Base-by-base conservation (phyloP, 164 flowering plant species). In the Warburgia ugandensis region DNA sequence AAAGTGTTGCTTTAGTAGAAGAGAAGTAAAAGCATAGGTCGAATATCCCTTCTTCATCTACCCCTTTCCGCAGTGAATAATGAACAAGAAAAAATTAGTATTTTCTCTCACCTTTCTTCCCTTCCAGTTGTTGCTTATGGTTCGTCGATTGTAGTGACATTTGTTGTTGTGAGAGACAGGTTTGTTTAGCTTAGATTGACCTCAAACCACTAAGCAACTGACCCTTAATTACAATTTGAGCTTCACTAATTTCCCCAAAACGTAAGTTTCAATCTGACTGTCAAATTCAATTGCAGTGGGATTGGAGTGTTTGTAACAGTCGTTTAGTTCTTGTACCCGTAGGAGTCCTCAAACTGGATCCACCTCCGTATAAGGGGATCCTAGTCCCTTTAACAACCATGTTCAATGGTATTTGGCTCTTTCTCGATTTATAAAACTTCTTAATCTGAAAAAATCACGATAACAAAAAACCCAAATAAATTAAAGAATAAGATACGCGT, bases 341-440 rank as follows among this genome's bases (percentile, higher is more conserved):
- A 1, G 87, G 57, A 11, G 68, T 81, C 72, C 83, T 78, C 74
- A 84, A 61, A 23, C 64, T 48, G 4, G 83, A 75, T 13, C 90
- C 92, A 51, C 87, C 71, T 40, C 98, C 98, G 20, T 91, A 87
- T 37, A 91, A 42, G 0, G 98, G 96, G 29, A 87, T 71, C 67
- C 58, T 81, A 50, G 71, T 69, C 7, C 98, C 92, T 27, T 53
- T 60, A 21, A 85, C 65, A 2, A 62, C 51, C 6, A 80, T 75
- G 1, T 53, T 47, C 16, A 91, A 43, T 6, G 68, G 31, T 66
- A 80, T 81, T 37, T 74, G 80, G 52, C 78, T 78, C 74, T 83
- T 83, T 60, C 98, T 78, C 13, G 78, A 67, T 59, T 91, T 92
- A 62, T 91, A 83, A 54, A 91, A 91, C 48, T 76, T 71, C 49